A percentile compares a stretch with the other conserved stretches of the same genome.
These are phyloP conservation scores for Aspergillus japonicus DNA, from an alignment of 2,329 filamentous ascomycete species.

Conservation along the genomic window DNA sequence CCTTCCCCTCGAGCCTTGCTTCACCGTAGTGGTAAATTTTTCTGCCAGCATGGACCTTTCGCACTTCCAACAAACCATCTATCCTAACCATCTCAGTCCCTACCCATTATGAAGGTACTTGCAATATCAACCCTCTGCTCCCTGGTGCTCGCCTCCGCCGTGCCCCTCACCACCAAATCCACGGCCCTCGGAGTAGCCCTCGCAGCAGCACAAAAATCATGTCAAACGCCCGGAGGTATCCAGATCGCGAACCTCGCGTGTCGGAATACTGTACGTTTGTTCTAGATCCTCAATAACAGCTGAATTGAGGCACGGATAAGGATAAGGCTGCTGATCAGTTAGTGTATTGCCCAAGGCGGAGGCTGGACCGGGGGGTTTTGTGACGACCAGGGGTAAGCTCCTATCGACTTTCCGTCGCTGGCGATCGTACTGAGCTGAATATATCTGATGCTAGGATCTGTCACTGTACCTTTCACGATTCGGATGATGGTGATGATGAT, in stretches of 20 bases:
- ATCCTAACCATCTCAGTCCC: too few species aligned
- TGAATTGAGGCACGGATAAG: too few species aligned
- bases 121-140: not conserved
- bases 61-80: too few species aligned
- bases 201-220: conserved; percentile 4
- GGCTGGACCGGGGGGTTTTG: conserved; percentile 20
- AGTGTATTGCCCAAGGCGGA: conserved; percentile 15
- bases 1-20: too few species aligned
- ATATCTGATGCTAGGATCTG: conserved; percentile 12
- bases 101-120: not conserved
- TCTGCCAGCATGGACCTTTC: too few species aligned
- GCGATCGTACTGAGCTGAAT: not conserved
- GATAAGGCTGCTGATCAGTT: not conserved
- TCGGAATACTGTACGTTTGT: conserved; percentile 12
- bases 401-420: too few species aligned
- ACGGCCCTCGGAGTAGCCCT: not conserved
- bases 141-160: not conserved
- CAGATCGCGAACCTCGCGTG: conserved; percentile 14
- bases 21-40: too few species aligned
- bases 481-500: not conserved
- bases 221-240: conserved; percentile 12
- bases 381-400: conserved; percentile 14
- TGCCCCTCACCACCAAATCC: conserved; percentile 1
- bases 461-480: conserved; percentile 14
- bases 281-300: too few species aligned